phyloP scores from a whole-genome alignment of 306 rosid genomes.

The Lotus japonicus region DNA sequence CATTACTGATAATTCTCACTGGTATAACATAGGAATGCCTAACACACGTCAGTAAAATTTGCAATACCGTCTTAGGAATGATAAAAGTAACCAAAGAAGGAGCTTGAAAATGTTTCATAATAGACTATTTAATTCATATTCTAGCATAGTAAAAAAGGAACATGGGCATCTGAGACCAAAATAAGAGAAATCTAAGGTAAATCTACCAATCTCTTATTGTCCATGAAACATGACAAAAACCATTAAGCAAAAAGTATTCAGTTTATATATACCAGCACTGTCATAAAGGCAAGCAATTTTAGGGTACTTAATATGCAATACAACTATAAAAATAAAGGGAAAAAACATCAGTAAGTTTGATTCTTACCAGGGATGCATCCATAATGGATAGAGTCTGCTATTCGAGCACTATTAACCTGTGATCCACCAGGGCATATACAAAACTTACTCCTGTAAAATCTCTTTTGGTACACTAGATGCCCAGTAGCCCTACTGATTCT shows the following conservation, averaged over 20 bases:
- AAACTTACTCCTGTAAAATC: slow-evolving; percentile 75
- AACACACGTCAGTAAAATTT: slow-evolving; percentile 9
- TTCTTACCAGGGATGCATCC: slow-evolving; percentile 94
- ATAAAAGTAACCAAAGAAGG: background rate
- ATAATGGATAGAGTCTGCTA: slow-evolving; percentile 88
- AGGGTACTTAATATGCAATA: slow-evolving; percentile 1
- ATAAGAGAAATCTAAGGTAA: background rate
- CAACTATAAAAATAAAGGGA: slow-evolving; percentile 1
- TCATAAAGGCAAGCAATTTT: background rate
- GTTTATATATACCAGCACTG: background rate
- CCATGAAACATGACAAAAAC: background rate
- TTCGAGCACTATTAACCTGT: slow-evolving; percentile 97
- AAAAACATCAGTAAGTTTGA: background rate
- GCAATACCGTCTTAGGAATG: background rate
- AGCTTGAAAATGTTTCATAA: background rate
- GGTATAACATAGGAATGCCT: background rate
- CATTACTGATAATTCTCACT: background rate
- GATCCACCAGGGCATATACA: slow-evolving; percentile 99
- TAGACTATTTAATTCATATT: background rate
- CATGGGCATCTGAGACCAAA: background rate
- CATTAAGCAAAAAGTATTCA: background rate
- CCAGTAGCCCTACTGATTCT: slow-evolving; percentile 89
- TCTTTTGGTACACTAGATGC: slow-evolving; percentile 73
- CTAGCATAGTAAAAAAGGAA: background rate
- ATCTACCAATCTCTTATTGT: background rate